Conservation (phyloP, 2,329 filamentous ascomycete genomes). For the Cryphonectria japonica region DNA sequence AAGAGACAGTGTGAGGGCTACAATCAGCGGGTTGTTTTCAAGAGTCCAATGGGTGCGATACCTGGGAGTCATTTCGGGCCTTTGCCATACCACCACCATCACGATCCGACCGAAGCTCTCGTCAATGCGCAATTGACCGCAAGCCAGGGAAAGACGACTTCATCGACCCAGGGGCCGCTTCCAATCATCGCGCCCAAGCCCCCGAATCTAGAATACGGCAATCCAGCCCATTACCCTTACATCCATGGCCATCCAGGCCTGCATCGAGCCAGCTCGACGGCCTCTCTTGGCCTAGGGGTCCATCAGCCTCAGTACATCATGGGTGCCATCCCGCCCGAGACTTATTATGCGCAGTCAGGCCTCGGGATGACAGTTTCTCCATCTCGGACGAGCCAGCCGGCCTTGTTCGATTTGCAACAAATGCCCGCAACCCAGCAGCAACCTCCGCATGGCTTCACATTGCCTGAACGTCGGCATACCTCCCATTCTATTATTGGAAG, state of each 20-base stretch:
- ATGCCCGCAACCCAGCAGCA: constrained; percentile 16
- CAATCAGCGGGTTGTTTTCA: constrained; percentile 80
- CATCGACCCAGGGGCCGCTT: constrained; percentile 42
- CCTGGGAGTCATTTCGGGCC: constrained; percentile 51
- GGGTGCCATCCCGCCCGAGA: constrained; percentile 22
- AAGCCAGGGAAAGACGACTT: constrained; percentile 44
- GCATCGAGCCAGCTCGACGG: constrained; percentile 31
- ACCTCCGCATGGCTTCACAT: not conserved
- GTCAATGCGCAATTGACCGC: constrained; percentile 49
- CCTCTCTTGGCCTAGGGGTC: constrained; percentile 27
- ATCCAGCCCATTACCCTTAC: constrained; percentile 37
- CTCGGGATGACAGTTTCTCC: constrained; percentile 15
- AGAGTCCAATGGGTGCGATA: constrained; percentile 67
- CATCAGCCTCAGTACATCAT: constrained; percentile 27
- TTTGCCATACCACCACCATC: constrained; percentile 46
- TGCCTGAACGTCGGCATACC: constrained; percentile 17
- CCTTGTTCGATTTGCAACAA: constrained; percentile 22
- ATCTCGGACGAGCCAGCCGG: constrained; percentile 20
- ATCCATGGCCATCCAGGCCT: constrained; percentile 39
- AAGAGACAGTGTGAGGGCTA: constrained; percentile 85
- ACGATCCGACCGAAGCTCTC: constrained; percentile 49
- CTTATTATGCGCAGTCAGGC: constrained; percentile 13
- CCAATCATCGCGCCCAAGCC: constrained; percentile 59
- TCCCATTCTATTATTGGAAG: constrained; percentile 16
- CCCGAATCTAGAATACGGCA: constrained; percentile 42